A percentile compares a stretch with the other conserved stretches of the same genome.
phyloP scores from a whole-genome alignment of 1,284 basidiomycete species.

The Schizophyllum amplum region DNA sequence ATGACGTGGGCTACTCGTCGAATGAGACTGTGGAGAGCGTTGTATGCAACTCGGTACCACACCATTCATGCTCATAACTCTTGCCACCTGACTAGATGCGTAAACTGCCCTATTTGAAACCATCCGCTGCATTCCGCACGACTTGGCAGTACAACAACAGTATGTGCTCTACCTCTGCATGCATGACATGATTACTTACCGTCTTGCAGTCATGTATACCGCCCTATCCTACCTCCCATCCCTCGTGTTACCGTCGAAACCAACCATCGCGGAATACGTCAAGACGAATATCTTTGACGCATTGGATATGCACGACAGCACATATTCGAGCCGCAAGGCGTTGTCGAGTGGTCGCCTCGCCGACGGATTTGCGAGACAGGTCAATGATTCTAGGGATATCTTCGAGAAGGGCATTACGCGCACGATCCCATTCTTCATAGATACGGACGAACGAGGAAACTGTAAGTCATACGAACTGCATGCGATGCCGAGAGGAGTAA shows the following conservation, averaged over 20 bases:
- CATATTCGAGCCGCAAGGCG: conserved; percentile 13
- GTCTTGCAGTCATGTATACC: conserved; percentile 11
- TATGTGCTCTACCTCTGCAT: background rate
- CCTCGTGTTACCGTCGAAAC: conserved; percentile 9
- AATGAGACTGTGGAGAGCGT: conserved; percentile 5
- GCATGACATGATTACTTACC: background rate
- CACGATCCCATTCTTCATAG: background rate
- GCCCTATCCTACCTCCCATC: conserved; percentile 15
- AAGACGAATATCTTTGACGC: conserved; percentile 16
- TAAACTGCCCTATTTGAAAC: conserved; percentile 28
- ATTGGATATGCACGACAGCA: conserved; percentile 15
- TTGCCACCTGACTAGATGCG: conserved; percentile 19
- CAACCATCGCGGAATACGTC: conserved; percentile 15
- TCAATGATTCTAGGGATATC: conserved; percentile 9
- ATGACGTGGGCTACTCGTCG: conserved; percentile 12
- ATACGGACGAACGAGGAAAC: background rate
- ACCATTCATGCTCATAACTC: background rate
- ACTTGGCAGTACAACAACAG: conserved; percentile 36
- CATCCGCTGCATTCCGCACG: conserved; percentile 31
- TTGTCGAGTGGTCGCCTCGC: conserved; percentile 13
- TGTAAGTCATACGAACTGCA: background rate
- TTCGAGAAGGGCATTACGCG: conserved; percentile 2
- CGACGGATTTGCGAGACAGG: conserved; percentile 10
- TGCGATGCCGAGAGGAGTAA: conserved; percentile 6
- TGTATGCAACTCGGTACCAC: background rate